These are phyloP conservation scores for Corchorus capsularis DNA, from an alignment of 345 rosid species.

Conservation along the genomic window DNA sequence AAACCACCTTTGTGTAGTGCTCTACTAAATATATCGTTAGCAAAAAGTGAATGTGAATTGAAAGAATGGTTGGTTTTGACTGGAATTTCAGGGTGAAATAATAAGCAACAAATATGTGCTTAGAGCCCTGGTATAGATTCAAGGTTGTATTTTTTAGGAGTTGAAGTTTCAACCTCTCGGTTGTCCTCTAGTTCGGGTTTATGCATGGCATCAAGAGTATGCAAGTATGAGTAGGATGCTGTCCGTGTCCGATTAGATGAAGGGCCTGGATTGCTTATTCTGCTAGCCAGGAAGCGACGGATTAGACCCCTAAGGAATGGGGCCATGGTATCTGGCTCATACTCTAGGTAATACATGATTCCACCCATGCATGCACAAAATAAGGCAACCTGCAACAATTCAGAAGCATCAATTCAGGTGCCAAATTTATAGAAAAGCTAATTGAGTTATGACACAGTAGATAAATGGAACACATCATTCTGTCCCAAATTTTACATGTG, in stretches of 20 bases:
- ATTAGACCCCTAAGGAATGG: slow-evolving; percentile 89
- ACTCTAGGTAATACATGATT: slow-evolving; percentile 90
- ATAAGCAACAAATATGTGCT: slow-evolving; percentile 24
- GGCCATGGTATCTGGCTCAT: slow-evolving; percentile 97
- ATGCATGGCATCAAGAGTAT: slow-evolving; percentile 62
- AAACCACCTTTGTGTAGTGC: neutral
- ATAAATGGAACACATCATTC: neutral
- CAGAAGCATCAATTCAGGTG: slow-evolving; percentile 7
- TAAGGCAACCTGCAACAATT: slow-evolving; percentile 70
- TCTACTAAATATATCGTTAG: slow-evolving; percentile 15
- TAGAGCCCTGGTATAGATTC: slow-evolving; percentile 95
- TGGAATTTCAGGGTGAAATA: neutral
- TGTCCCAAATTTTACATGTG: neutral
- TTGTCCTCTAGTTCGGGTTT: slow-evolving; percentile 54
- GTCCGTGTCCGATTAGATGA: slow-evolving; percentile 44
- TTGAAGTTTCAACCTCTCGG: slow-evolving; percentile 48
- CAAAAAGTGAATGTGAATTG: slow-evolving; percentile 6
- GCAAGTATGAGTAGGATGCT: slow-evolving; percentile 76
- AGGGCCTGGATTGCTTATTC: slow-evolving; percentile 77
- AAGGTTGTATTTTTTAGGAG: slow-evolving; percentile 72
- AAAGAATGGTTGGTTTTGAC: slow-evolving; percentile 30
- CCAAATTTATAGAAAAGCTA: neutral
- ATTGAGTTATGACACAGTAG: neutral
- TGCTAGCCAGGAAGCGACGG: slow-evolving; percentile 93
- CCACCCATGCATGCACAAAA: slow-evolving; percentile 99